These are phyloP conservation scores for Gonium pectorale DNA, from an alignment of 139 green algal genomes.

Conservation along the genomic window DNA sequence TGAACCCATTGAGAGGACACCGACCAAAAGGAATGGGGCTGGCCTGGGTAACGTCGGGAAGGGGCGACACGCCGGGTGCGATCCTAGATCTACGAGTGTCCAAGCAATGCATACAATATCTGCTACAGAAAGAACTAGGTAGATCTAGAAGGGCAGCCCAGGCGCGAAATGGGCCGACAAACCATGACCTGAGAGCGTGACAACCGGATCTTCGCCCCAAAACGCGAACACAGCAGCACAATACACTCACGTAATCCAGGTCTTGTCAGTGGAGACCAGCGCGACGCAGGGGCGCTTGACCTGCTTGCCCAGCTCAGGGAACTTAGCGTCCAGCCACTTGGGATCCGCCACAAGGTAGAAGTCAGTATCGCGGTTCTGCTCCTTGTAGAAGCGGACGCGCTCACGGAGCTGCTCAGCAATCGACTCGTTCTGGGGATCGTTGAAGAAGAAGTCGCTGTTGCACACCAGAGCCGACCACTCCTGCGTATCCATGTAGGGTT, in stretches of 20 bases:
- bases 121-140: background rate
- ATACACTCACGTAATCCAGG: slow-evolving; percentile 86
- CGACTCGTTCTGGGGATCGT: slow-evolving; percentile 92
- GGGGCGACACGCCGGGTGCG: background rate
- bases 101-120: background rate
- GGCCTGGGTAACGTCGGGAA: background rate
- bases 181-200: background rate
- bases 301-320: slow-evolving; percentile 79
- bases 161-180: background rate
- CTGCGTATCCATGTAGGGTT: slow-evolving; percentile 45
- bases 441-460: slow-evolving; percentile 89
- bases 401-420: slow-evolving; percentile 93
- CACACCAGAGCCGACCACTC: slow-evolving; percentile 85
- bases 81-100: background rate
- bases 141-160: background rate
- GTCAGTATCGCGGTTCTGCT: slow-evolving; percentile 71
- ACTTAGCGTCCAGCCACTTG: slow-evolving; percentile 86
- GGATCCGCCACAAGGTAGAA: slow-evolving; percentile 88
- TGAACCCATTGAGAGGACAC: background rate
- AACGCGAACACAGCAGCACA: background rate
- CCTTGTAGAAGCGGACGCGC: slow-evolving; percentile 75
- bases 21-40: background rate
- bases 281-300: slow-evolving; percentile 83
- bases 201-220: background rate
- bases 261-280: slow-evolving; percentile 88